Base-by-base conservation (phyloP, 495 filamentous ascomycete species). In the Neurospora intermedia region DNA sequence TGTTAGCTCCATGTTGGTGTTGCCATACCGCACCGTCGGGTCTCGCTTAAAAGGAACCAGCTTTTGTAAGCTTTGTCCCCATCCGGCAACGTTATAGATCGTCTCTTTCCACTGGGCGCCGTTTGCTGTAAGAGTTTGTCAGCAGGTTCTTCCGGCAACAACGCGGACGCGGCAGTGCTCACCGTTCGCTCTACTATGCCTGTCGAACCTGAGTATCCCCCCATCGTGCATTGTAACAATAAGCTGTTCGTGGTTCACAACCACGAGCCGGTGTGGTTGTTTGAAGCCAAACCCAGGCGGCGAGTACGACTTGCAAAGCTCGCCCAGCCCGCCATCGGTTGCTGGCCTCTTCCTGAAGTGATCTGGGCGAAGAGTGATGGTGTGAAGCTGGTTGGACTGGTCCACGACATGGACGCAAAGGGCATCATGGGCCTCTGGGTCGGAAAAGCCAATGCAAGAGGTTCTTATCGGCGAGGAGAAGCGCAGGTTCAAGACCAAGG, bases 171-270 rank as follows among this genome's bases (percentile, higher is more conserved):
- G 66, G n/a, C 13, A 41, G 48, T 62, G 74, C 84, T 84, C 82
- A 92, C 92, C 90, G 73, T 89, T 85, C n/a, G 85, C 84, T 66
- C 86, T 66, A 31, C 54, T 84, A 75, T 87, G 86, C 77, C 89
- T 88, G 46, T 89, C 90, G 76, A 98, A 84, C 66, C 87, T 89
- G 74, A 97, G 77, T 38, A 98, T 86, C 41, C 90, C 88, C 40
- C 96, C 96, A 83, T 97, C 94, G 71, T 92, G 88, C 43, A 97
- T 87, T 1, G 93, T 90, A 40, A 96, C 85, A 70, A 97, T 88
- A 46, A 98, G 79, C 79, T 95, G 89, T 42, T 91, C 83, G 27
- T 88, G 84, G 75, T 84, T 91, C 72, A 92, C 86, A 13, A 93
- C 92, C 70, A 92, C 85, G 59, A 99, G 84, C 73, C 93, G 87